Evolutionary conservation across 768 basidiomycete species (phyloP).

Genomic region (Dentipellis fragilis): DNA sequence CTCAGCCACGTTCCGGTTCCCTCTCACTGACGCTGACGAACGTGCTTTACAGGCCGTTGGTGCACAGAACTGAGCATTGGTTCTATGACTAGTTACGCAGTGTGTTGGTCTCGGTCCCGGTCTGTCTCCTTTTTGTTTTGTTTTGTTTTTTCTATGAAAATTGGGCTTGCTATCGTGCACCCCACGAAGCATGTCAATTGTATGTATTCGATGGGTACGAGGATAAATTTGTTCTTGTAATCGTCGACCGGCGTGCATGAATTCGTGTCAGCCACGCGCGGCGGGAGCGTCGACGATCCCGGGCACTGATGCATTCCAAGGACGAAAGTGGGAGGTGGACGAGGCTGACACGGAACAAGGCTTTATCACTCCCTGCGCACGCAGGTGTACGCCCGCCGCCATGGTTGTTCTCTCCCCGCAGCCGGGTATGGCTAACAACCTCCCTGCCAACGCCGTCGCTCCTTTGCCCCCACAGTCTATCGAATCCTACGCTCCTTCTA

Average conservation of each 20-base stretch:
- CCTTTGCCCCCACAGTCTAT: not conserved
- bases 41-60: constrained; percentile 10
- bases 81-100: not conserved
- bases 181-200: too few relatives aligned
- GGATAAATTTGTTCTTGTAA: too few relatives aligned
- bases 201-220: too few relatives aligned
- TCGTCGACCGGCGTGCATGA: too few relatives aligned
- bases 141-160: not conserved
- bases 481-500: not conserved
- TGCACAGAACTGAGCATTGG: constrained; percentile 12
- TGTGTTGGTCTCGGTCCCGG: too few relatives aligned
- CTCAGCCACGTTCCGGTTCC: not conserved
- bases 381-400: not conserved
- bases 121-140: not conserved
- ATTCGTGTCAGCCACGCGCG: too few relatives aligned
- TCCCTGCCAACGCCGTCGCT: not conserved
- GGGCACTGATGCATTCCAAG: too few relatives aligned
- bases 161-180: not conserved
- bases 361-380: too few relatives aligned
- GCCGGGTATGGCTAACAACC: not conserved
- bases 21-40: not conserved
- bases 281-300: too few relatives aligned
- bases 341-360: too few relatives aligned
- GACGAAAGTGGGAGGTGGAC: too few relatives aligned
- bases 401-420: not conserved